A percentile compares a stretch with the other conserved stretches of the same genome.
Evolutionary conservation across 208 protist genomes (phyloP).

Genomic region (Acanthamoeba divionensis): DNA sequence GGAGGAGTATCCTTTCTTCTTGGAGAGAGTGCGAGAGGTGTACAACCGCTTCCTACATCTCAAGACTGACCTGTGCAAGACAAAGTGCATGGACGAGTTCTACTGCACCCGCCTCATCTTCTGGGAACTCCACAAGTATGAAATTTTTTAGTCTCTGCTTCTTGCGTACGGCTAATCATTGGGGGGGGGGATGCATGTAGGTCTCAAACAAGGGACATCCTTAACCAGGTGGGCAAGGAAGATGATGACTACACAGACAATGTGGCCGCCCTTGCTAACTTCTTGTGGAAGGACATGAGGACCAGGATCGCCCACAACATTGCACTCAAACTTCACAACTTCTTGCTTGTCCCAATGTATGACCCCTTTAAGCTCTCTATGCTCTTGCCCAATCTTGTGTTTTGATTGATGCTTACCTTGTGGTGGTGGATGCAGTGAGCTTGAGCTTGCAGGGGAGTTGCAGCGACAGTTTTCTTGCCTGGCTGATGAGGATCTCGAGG

Average conservation of each 20-base stretch:
- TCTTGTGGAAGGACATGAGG: slow-evolving; percentile 64
- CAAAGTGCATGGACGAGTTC: slow-evolving; percentile 76
- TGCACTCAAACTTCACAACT: slow-evolving; percentile 73
- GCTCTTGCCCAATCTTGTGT: not conserved
- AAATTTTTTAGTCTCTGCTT: not conserved
- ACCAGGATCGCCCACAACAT: slow-evolving; percentile 72
- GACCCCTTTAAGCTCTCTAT: not conserved
- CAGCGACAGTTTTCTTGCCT: slow-evolving; percentile 64
- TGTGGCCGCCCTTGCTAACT: slow-evolving; percentile 60
- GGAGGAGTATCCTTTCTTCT: slow-evolving; percentile 12
- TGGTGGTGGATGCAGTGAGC: slow-evolving; percentile 18
- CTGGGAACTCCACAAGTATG: slow-evolving; percentile 67
- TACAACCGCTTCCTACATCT: slow-evolving; percentile 32
- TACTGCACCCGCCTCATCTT: slow-evolving; percentile 68
- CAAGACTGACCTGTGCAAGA: not conserved
- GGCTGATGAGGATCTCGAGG: slow-evolving; percentile 57
- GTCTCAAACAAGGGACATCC: not conserved
- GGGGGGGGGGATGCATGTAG: not conserved
- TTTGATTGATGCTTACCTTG: not conserved
- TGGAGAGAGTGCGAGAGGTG: slow-evolving; percentile 16
- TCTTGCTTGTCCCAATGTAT: slow-evolving; percentile 76
- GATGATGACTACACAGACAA: slow-evolving; percentile 51
- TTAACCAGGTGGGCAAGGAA: slow-evolving; percentile 22
- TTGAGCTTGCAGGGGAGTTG: slow-evolving; percentile 64
- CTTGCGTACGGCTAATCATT: too few species aligned